These are phyloP conservation scores for Aspergillus mulundensis DNA, from an alignment of 495 filamentous ascomycete species.

Conservation along the genomic window DNA sequence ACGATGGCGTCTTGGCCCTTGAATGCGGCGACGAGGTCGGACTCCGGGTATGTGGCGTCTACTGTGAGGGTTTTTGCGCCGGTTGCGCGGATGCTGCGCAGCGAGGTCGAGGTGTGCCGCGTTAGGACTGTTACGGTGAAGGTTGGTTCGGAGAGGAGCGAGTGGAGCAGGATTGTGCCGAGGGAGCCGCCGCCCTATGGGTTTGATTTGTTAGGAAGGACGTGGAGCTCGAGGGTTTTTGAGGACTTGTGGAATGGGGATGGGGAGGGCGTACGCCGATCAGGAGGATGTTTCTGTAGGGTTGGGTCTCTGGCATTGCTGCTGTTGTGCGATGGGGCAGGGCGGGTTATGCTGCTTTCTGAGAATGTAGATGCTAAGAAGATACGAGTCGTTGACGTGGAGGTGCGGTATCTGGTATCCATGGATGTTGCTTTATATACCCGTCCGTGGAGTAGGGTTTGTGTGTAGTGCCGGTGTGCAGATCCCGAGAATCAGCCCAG, in stretches of 20 bases:
- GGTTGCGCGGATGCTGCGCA: not conserved
- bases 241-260: not conserved
- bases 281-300: slow-evolving; percentile 9
- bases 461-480: too few species aligned
- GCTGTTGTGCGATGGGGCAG: too few species aligned
- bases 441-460: too few species aligned
- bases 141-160: slow-evolving; percentile 4
- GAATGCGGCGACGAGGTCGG: slow-evolving; percentile 6
- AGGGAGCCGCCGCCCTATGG: slow-evolving; percentile 8
- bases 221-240: too few species aligned
- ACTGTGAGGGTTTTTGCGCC: not conserved
- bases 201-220: not conserved
- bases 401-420: too few species aligned
- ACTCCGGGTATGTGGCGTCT: not conserved
- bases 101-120: not conserved
- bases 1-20: slow-evolving; percentile 10
- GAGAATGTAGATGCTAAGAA: too few species aligned
- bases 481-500: too few species aligned
- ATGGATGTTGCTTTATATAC: too few species aligned
- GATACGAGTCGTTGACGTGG: too few species aligned
- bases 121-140: slow-evolving; percentile 6
- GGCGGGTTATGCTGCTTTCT: too few species aligned
- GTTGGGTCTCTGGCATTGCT: not conserved
- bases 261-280: not conserved
- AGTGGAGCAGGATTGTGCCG: slow-evolving; percentile 4